phyloP scores from a whole-genome alignment of 2,329 filamentous ascomycete species.

The Dendryphion nanum region DNA sequence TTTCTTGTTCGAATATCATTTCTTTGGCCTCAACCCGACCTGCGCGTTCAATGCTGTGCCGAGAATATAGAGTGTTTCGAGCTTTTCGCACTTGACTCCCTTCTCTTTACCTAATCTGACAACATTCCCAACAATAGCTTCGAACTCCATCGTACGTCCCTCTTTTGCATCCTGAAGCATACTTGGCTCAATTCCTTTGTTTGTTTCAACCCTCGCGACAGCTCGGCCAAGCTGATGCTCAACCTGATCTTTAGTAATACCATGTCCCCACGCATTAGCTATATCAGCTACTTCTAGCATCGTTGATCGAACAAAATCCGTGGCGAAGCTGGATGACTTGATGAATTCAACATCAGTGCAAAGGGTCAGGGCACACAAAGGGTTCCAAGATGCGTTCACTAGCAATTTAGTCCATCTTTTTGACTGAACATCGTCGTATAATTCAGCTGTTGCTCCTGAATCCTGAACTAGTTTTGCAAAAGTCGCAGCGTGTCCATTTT shows the following conservation, averaged over 20 bases:
- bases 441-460: constrained; percentile 48
- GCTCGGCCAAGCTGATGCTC: constrained; percentile 40
- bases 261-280: constrained; percentile 43
- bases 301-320: constrained; percentile 38
- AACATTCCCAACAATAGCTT: constrained; percentile 51
- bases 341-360: constrained; percentile 55
- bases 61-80: constrained; percentile 48
- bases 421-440: constrained; percentile 55
- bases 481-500: constrained; percentile 11
- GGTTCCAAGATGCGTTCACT: constrained; percentile 62
- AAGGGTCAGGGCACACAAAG: constrained; percentile 57
- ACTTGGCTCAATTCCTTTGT: constrained; percentile 47
- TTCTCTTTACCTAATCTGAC: constrained; percentile 43
- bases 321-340: constrained; percentile 37
- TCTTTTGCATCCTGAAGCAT: constrained; percentile 50
- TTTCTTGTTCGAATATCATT: too few species aligned
- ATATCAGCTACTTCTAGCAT: constrained; percentile 48
- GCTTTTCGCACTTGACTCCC: constrained; percentile 40
- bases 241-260: constrained; percentile 37
- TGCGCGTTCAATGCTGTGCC: constrained; percentile 42
- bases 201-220: constrained; percentile 32
- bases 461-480: constrained; percentile 45
- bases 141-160: constrained; percentile 47
- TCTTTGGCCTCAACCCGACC: too few species aligned
- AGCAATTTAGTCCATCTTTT: constrained; percentile 62